phyloP scores from a whole-genome alignment of 495 filamentous ascomycete genomes.

The Annulohypoxylon nitens region DNA sequence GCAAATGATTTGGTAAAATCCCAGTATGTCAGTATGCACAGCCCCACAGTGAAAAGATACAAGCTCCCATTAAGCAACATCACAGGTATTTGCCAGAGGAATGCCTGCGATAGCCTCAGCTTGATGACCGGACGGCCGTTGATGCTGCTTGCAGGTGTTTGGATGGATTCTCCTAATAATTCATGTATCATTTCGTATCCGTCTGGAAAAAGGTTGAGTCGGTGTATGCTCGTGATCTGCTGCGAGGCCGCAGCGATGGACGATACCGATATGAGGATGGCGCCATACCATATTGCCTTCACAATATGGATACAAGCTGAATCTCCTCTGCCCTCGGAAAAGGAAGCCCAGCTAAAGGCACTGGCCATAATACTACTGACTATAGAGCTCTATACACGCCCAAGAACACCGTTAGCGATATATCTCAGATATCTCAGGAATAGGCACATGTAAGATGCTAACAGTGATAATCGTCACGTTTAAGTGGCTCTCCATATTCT shows the following conservation, averaged over 20 bases:
- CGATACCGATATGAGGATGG: background rate
- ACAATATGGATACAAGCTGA: conserved; percentile 3
- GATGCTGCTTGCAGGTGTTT: background rate
- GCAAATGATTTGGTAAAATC: conserved; percentile 13
- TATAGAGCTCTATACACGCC: background rate
- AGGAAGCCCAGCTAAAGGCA: background rate
- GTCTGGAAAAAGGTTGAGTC: background rate
- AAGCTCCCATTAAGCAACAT: conserved; percentile 4
- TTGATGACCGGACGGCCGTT: too few species aligned
- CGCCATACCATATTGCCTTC: background rate
- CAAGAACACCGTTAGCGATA: background rate
- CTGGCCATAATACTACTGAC: background rate
- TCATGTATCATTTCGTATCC: background rate
- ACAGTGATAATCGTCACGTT: conserved; percentile 1
- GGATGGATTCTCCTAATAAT: background rate
- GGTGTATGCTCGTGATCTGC: background rate
- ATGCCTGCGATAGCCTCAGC: too few species aligned
- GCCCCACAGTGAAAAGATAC: background rate
- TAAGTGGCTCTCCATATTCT: background rate
- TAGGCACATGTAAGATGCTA: too few species aligned
- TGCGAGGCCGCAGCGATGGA: background rate
- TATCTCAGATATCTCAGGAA: too few species aligned
- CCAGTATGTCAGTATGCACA: conserved; percentile 3
- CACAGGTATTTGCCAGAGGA: conserved; percentile 1
- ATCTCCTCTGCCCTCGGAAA: background rate